Conservation (phyloP, 441 rosid species). For the Pelargonium myrrhifolium region DNA sequence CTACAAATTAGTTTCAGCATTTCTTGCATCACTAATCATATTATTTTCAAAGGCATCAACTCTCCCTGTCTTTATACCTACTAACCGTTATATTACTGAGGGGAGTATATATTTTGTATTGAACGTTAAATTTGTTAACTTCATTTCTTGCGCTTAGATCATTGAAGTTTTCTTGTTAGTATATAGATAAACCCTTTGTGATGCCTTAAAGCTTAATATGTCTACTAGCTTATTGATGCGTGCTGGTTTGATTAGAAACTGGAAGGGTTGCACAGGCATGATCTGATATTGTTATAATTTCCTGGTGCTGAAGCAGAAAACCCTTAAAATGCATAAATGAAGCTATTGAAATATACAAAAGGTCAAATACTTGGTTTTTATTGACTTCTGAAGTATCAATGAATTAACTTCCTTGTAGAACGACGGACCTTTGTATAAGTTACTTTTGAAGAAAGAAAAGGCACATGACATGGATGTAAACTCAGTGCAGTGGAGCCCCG, state of each 20-base stretch:
- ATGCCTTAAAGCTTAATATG: no score
- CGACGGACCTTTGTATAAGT: slow-evolving; percentile 26
- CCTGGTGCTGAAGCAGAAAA: neutral
- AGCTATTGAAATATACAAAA: neutral
- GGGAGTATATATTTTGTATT: neutral
- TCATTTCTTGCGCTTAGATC: neutral
- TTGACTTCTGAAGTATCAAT: slow-evolving; percentile 5
- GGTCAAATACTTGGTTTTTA: neutral
- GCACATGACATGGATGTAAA: slow-evolving; percentile 91
- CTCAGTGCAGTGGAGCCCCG: slow-evolving; percentile 68
- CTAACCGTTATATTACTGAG: neutral
- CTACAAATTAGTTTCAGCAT: neutral
- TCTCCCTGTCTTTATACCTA: neutral
- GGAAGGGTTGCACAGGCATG: no score
- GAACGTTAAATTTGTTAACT: neutral
- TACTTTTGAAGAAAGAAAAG: slow-evolving; percentile 63
- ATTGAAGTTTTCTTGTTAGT: neutral
- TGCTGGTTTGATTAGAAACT: no score
- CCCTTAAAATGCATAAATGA: neutral
- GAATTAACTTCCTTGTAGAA: slow-evolving; percentile 34
- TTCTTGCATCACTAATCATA: neutral
- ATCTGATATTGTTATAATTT: neutral
- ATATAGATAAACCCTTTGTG: neutral
- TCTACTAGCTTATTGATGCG: no score
- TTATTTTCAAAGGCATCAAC: neutral